phyloP scores from a whole-genome alignment of 2,329 filamentous ascomycete species.

The Neopestalotiopsis sp. region DNA sequence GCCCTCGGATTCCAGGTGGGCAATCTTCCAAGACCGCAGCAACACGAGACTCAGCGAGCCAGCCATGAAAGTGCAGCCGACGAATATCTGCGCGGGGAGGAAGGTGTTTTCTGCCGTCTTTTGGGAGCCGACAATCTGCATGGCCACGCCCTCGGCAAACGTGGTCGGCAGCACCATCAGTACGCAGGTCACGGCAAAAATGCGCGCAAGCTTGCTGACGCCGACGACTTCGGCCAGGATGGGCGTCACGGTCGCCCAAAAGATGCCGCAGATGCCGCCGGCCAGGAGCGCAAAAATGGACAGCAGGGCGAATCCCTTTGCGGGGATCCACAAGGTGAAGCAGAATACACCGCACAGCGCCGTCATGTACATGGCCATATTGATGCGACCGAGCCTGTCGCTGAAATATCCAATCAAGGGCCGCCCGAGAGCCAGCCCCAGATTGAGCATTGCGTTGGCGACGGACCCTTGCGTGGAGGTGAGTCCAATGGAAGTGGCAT shows the following conservation, averaged over 20 bases:
- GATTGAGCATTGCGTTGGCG: constrained; percentile 66
- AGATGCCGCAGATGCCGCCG: constrained; percentile 64
- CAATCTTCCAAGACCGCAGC: constrained; percentile 65
- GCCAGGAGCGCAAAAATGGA: constrained; percentile 63
- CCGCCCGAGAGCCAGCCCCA: constrained; percentile 63
- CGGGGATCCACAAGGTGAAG: constrained; percentile 66
- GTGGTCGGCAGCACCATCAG: constrained; percentile 60
- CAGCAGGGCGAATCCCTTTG: constrained; percentile 61
- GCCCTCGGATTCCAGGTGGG: neutral
- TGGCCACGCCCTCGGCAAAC: constrained; percentile 53
- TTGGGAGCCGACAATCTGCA: constrained; percentile 47
- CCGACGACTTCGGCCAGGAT: constrained; percentile 67
- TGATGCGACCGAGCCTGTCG: constrained; percentile 63
- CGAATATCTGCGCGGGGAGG: constrained; percentile 63
- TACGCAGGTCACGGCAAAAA: constrained; percentile 64
- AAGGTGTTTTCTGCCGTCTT: constrained; percentile 52
- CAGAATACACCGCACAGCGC: constrained; percentile 61
- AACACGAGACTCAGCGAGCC: constrained; percentile 57
- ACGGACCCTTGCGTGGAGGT: constrained; percentile 63
- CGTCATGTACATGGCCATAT: constrained; percentile 62
- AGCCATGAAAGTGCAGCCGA: constrained; percentile 65
- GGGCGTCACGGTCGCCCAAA: constrained; percentile 62
- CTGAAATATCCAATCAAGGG: constrained; percentile 67
- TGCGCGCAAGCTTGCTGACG: constrained; percentile 59
- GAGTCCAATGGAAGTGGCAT: constrained; percentile 63